These are phyloP conservation scores for Ceratocystis variospora DNA, from an alignment of 2,329 filamentous ascomycete genomes.

Conservation along the genomic window DNA sequence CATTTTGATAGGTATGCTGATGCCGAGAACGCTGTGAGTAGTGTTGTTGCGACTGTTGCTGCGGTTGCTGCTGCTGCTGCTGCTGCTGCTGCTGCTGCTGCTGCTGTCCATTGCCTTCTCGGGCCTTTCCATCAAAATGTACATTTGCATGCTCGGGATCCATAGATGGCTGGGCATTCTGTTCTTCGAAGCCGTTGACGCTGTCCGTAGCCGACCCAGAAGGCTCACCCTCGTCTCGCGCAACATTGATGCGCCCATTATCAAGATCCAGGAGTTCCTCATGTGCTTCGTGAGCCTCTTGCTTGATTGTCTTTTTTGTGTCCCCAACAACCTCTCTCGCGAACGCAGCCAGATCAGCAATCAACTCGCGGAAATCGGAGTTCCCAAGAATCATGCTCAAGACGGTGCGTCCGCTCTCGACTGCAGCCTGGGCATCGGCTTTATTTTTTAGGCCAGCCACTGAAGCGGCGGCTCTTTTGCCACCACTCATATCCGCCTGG, in stretches of 20 bases:
- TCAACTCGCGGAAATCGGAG: slow-evolving; percentile 73
- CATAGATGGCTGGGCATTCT: slow-evolving; percentile 41
- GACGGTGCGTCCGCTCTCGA: slow-evolving; percentile 70
- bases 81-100: not conserved
- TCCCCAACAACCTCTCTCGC: slow-evolving; percentile 77
- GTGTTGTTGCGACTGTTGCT: not conserved
- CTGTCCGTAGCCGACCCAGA: not conserved
- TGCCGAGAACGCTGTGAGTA: not conserved
- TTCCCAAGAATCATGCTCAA: slow-evolving; percentile 78
- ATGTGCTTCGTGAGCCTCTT: slow-evolving; percentile 51
- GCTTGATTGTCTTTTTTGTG: slow-evolving; percentile 64
- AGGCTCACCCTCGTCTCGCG: not conserved
- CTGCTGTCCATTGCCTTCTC: not conserved
- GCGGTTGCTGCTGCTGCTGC: not conserved
- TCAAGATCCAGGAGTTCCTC: slow-evolving; percentile 11
- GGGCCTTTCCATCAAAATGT: not conserved
- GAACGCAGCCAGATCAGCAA: slow-evolving; percentile 65
- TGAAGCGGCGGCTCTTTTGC: slow-evolving; percentile 48
- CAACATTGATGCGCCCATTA: slow-evolving; percentile 25
- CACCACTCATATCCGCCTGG: slow-evolving; percentile 56
- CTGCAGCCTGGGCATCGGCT: slow-evolving; percentile 47
- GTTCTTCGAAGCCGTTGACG: slow-evolving; percentile 46
- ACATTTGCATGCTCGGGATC: slow-evolving; percentile 24
- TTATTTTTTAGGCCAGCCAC: slow-evolving; percentile 50
- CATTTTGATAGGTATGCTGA: not conserved